These are phyloP conservation scores for Litsea cubeba DNA, from an alignment of 164 flowering plant genomes.

Conservation along the genomic window DNA sequence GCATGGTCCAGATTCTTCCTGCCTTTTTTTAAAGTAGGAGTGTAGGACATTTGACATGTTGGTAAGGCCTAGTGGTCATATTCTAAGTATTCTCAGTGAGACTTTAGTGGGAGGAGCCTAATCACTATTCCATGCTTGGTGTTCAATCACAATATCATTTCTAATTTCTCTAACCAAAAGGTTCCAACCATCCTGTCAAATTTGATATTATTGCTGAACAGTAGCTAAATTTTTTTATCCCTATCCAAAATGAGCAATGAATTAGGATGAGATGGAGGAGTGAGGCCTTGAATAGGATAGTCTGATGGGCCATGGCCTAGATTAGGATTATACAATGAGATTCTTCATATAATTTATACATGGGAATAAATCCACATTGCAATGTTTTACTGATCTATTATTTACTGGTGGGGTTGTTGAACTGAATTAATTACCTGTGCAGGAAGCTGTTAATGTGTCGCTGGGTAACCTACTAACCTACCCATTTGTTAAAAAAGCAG, in stretches of 20 bases:
- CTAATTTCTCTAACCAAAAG: too few relatives aligned
- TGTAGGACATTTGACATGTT: too few relatives aligned
- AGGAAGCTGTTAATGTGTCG: constrained; percentile 94
- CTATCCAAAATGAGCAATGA: neutral
- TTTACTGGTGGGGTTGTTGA: neutral
- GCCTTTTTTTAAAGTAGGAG: too few relatives aligned
- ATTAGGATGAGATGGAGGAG: neutral
- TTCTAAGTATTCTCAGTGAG: too few relatives aligned
- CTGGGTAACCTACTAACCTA: constrained; percentile 73
- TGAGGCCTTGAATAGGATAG: too few relatives aligned
- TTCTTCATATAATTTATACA: neutral
- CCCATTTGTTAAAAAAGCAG: constrained; percentile 85
- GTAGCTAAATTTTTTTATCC: neutral
- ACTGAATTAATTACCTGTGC: constrained; percentile 20
- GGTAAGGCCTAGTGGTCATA: too few relatives aligned
- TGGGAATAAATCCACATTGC: neutral
- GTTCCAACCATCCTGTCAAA: too few relatives aligned
- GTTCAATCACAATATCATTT: too few relatives aligned
- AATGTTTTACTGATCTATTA: neutral
- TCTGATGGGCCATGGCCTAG: neutral
- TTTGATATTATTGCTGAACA: too few relatives aligned
- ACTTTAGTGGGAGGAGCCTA: too few relatives aligned
- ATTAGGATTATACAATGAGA: neutral
- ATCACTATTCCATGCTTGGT: too few relatives aligned
- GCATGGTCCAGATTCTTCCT: too few relatives aligned